Conservation (phyloP, 192 early-diverging fungal genomes). For the Coemansia sp. region DNA sequence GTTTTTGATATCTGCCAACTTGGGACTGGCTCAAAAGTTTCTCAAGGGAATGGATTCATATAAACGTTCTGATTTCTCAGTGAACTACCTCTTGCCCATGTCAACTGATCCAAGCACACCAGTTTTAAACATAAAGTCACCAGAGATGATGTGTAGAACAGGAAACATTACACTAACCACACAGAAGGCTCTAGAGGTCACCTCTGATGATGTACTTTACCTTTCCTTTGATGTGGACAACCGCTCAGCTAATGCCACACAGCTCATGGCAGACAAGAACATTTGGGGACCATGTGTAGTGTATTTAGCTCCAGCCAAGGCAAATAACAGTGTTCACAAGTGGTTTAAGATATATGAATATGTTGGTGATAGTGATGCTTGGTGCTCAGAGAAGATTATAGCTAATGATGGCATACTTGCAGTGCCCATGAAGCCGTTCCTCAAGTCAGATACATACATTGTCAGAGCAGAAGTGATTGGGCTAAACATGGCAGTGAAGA, state of each 20-base stretch:
- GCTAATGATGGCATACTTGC: slow-evolving; percentile 1
- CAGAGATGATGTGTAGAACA: background rate
- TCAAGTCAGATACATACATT: background rate
- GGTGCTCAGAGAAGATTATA: slow-evolving; percentile 5
- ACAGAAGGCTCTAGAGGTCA: background rate
- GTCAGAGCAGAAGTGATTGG: slow-evolving; percentile 8
- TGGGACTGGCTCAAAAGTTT: background rate
- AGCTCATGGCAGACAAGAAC: background rate
- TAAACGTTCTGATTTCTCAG: background rate
- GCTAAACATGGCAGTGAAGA: background rate
- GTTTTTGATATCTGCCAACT: background rate
- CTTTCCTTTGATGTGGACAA: slow-evolving; percentile 1
- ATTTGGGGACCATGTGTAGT: slow-evolving; percentile 6
- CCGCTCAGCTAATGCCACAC: background rate
- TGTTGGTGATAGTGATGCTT: background rate
- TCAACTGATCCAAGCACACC: background rate
- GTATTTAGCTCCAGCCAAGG: slow-evolving; percentile 6
- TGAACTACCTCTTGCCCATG: background rate
- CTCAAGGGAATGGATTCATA: slow-evolving; percentile 1
- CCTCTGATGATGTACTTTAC: background rate
- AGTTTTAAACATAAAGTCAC: slow-evolving; percentile 1
- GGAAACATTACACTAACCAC: background rate
- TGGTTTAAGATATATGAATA: slow-evolving; percentile 14
- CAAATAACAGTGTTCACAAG: background rate
- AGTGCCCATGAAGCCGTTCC: slow-evolving; percentile 4